phyloP scores from a whole-genome alignment of 495 filamentous ascomycete genomes.

The Penicillium silybi region DNA sequence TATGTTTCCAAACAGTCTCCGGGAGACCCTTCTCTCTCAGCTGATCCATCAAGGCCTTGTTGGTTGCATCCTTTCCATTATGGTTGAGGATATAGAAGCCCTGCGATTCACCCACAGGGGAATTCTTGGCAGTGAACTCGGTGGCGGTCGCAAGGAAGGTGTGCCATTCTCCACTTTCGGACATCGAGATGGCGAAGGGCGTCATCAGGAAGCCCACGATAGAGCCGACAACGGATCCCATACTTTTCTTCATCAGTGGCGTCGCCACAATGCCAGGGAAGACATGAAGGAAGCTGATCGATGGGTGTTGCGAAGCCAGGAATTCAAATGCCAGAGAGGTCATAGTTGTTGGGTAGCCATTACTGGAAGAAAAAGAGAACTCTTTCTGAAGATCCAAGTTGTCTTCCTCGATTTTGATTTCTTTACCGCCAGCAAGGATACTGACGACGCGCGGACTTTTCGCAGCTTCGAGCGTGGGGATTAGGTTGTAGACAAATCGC shows the following conservation, averaged over 20 bases:
- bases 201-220: slow-evolving; percentile 14
- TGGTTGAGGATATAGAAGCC: slow-evolving; percentile 48
- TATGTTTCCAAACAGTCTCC: slow-evolving; percentile 46
- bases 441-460: slow-evolving; percentile 47
- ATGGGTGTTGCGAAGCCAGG: slow-evolving; percentile 22
- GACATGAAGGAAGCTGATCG: slow-evolving; percentile 33
- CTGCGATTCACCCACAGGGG: slow-evolving; percentile 19
- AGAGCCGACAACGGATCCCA: slow-evolving; percentile 3
- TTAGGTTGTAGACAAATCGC: slow-evolving; percentile 33
- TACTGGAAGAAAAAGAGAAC: slow-evolving; percentile 9
- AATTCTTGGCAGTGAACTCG: slow-evolving; percentile 8
- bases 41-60: slow-evolving; percentile 31
- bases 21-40: slow-evolving; percentile 37
- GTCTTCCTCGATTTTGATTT: slow-evolving; percentile 42
- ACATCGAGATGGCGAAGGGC: slow-evolving; percentile 20
- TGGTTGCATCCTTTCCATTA: slow-evolving; percentile 38
- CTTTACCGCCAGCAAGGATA: slow-evolving; percentile 46
- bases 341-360: slow-evolving; percentile 20
- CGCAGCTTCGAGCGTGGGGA: slow-evolving; percentile 31
- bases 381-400: slow-evolving; percentile 39
- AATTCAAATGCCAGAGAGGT: slow-evolving; percentile 15
- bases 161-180: neutral
- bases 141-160: neutral
- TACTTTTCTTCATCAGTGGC: slow-evolving; percentile 6
- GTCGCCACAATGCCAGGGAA: slow-evolving; percentile 40